These are phyloP conservation scores for Decorospora gaudefroyi DNA, from an alignment of 2,329 filamentous ascomycete species.

Conservation along the genomic window DNA sequence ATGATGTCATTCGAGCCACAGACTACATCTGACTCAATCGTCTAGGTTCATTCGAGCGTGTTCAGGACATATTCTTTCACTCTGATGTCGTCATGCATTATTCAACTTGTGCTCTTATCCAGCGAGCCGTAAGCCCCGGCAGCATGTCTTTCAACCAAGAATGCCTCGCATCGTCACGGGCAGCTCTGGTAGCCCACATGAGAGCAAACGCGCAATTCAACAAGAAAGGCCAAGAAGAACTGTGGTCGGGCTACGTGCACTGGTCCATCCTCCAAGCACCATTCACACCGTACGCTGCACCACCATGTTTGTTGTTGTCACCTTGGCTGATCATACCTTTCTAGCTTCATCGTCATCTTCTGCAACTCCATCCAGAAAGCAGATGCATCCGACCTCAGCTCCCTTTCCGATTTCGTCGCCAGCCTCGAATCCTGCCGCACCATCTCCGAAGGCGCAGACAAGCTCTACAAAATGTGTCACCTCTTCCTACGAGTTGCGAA, in stretches of 20 bases:
- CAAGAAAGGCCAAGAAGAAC: constrained; percentile 36
- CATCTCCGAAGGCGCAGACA: constrained; percentile 63
- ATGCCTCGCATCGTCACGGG: constrained; percentile 40
- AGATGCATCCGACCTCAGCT: constrained; percentile 57
- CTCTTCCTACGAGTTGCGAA: constrained; percentile 65
- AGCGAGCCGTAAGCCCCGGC: constrained; percentile 40
- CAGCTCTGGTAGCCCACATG: constrained; percentile 40
- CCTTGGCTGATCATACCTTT: neutral
- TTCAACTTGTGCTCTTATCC: constrained; percentile 40
- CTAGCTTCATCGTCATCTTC: constrained; percentile 54
- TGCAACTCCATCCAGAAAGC: constrained; percentile 59
- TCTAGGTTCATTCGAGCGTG: constrained; percentile 20
- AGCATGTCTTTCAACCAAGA: constrained; percentile 39
- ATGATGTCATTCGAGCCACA: neutral
- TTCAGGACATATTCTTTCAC: constrained; percentile 43
- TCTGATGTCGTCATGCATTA: constrained; percentile 43
- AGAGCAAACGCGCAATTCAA: constrained; percentile 39
- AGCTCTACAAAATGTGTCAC: constrained; percentile 65
- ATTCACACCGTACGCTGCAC: constrained; percentile 49
- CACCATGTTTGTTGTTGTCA: neutral
- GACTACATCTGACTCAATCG: neutral
- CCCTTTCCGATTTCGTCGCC: constrained; percentile 61
- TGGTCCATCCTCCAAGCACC: constrained; percentile 47
- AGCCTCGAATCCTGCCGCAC: constrained; percentile 59
- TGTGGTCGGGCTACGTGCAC: constrained; percentile 45